A percentile compares a stretch with the other conserved stretches of the same genome.
Conservation (phyloP, 129 eudicot species). For the Sambucus nigra region DNA sequence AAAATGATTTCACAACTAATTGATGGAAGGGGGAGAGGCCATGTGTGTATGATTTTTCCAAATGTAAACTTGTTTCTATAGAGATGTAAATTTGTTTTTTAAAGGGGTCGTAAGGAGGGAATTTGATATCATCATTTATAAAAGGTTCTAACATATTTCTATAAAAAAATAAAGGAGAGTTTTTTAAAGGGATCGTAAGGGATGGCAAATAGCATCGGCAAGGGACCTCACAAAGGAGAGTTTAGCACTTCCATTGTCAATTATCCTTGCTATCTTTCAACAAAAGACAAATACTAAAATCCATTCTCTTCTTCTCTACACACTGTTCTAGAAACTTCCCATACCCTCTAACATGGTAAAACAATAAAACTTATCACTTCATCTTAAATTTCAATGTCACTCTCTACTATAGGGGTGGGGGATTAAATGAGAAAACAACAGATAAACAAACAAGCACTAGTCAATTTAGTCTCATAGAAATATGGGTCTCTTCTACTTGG, state of each 20-base stretch:
- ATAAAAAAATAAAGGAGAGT: too few relatives aligned
- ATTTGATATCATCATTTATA: too few relatives aligned
- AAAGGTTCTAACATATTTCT: too few relatives aligned
- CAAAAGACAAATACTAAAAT: conserved; percentile 25
- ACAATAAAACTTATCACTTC: neutral
- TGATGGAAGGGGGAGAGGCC: too few relatives aligned
- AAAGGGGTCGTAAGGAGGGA: too few relatives aligned
- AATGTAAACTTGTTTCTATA: too few relatives aligned
- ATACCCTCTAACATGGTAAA: conserved; percentile 9
- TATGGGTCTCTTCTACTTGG: neutral
- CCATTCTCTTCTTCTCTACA: conserved; percentile 7
- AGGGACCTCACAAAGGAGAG: conserved; percentile 1
- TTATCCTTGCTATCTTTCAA: conserved; percentile 12
- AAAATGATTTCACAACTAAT: too few relatives aligned
- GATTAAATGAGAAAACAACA: conserved; percentile 29
- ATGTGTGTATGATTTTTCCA: too few relatives aligned
- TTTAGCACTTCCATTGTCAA: conserved; percentile 11
- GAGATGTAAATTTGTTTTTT: too few relatives aligned
- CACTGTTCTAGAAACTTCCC: conserved; percentile 14
- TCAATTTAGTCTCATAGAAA: conserved; percentile 8
- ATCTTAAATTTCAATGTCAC: conserved; percentile 3
- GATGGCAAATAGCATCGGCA: neutral
- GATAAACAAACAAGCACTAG: conserved; percentile 13
- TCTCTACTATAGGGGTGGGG: neutral
- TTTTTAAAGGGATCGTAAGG: neutral